Evolutionary conservation across 108 stramenopile species (phyloP), one percentile per base, ranked within the genome.

Genomic region (Conticribra weissflogii): DNA sequence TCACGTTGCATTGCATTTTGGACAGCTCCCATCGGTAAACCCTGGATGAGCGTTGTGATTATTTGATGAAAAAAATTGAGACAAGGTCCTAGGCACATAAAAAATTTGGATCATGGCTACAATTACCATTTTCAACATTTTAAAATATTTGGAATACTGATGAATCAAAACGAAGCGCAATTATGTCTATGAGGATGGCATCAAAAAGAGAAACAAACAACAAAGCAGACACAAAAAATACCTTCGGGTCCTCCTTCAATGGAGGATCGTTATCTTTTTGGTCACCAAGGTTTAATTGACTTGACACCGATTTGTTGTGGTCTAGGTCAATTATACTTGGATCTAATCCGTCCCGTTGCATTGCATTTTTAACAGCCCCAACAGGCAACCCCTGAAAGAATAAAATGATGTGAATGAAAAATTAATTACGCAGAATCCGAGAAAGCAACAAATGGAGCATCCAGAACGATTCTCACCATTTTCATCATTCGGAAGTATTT

Each of bases 1-100:
- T 93, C 92, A 19, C 92, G 63, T 31, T 62, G 49, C 41, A 90
- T 45, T 1, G 92, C 88, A 81, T 93, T 83, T 59, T 83, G 74
- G 2, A 91, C 88, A 5, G 86, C 89, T 17, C 74, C 89, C 29
- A 79, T 68, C 0, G 85, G 82, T 19, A 88, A 25, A 1, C 86
- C 86, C 74, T 74, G 31, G 9, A 41, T 12, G 41, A n/a, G 30
- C 0, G 64, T 7, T 0, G 44, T n/a, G n/a, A n/a, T n/a, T n/a
- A n/a, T n/a, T n/a, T n/a, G 28, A 18, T 36, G 33, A 55, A 57
- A 53, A 53, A 46, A 3, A 60, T 29, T 1, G 9, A 21, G 24
- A 55, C 55, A 16, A 55, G 71, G 22, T 31, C 32, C 46, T 24
- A 30, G 4, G 12, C n/a, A 9, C 44, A 33, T 19, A 15, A 21